phyloP scores from a whole-genome alignment of 1,284 basidiomycete genomes.

The Pyrrhoderma lamaoense region DNA sequence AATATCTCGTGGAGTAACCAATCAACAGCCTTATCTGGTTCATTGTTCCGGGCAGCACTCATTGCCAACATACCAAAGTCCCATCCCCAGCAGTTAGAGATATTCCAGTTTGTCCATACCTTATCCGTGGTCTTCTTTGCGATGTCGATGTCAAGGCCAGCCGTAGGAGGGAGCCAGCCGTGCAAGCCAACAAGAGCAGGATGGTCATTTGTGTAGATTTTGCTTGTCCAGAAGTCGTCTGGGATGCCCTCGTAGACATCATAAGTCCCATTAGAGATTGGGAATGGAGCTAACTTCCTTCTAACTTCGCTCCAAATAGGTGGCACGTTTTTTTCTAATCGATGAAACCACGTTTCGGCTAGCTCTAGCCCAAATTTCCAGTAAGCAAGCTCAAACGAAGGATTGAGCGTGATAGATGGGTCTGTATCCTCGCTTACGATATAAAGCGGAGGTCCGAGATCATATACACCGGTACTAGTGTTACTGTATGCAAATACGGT shows the following conservation, averaged over 20 bases:
- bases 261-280: slow-evolving; percentile 43
- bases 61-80: slow-evolving; percentile 59
- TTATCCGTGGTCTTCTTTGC: slow-evolving; percentile 46
- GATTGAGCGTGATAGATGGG: slow-evolving; percentile 46
- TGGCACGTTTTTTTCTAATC: slow-evolving; percentile 36
- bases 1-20: slow-evolving; percentile 51
- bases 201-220: slow-evolving; percentile 48
- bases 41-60: slow-evolving; percentile 48
- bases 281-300: slow-evolving; percentile 41
- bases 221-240: slow-evolving; percentile 44
- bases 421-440: slow-evolving; percentile 50
- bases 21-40: slow-evolving; percentile 42
- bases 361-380: slow-evolving; percentile 46
- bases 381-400: slow-evolving; percentile 52
- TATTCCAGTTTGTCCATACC: slow-evolving; percentile 49
- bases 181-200: slow-evolving; percentile 49
- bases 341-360: slow-evolving; percentile 42
- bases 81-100: slow-evolving; percentile 53
- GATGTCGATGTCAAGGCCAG: slow-evolving; percentile 38
- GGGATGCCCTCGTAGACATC: slow-evolving; percentile 50
- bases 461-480: slow-evolving; percentile 38
- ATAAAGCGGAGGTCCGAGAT: slow-evolving; percentile 54
- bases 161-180: slow-evolving; percentile 50
- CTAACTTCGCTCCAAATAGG: slow-evolving; percentile 38
- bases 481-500: slow-evolving; percentile 48